Percentiles rank a stretch among this genome's conserved stretches.
These are phyloP conservation scores for Aureobasidium sp. DNA, from an alignment of 2,329 filamentous ascomycete genomes.

Conservation along the genomic window DNA sequence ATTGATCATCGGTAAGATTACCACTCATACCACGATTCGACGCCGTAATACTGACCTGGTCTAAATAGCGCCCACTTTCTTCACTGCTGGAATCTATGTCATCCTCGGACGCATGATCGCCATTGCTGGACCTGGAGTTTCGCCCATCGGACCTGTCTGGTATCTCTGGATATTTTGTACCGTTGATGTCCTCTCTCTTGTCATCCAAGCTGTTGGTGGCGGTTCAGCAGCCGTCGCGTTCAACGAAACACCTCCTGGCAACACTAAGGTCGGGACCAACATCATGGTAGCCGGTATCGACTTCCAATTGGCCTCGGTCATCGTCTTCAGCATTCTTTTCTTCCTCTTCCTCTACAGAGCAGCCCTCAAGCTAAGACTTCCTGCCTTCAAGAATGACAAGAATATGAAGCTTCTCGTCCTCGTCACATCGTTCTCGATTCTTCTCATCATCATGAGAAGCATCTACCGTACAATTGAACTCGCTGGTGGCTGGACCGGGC, in stretches of 20 bases:
- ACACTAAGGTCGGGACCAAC: slow-evolving; percentile 42
- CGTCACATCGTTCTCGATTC: not conserved
- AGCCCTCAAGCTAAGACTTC: not conserved
- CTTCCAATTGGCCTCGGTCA: slow-evolving; percentile 53
- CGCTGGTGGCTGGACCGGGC: slow-evolving; percentile 54
- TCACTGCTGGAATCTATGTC: slow-evolving; percentile 58
- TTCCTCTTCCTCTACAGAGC: slow-evolving; percentile 10
- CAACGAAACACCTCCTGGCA: slow-evolving; percentile 23
- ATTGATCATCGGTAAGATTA: slow-evolving; percentile 12
- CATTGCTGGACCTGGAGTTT: slow-evolving; percentile 34
- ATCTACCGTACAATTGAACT: slow-evolving; percentile 62
- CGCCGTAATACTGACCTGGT: not conserved
- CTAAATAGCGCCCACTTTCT: slow-evolving; percentile 50
- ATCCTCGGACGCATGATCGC: slow-evolving; percentile 53
- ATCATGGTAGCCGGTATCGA: slow-evolving; percentile 58
- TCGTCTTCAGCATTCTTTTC: slow-evolving; percentile 47
- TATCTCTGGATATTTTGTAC: slow-evolving; percentile 47
- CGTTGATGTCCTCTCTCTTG: slow-evolving; percentile 54
- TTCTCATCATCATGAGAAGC: slow-evolving; percentile 54
- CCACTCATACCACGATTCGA: not conserved
- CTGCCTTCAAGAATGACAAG: slow-evolving; percentile 10
- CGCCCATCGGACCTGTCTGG: slow-evolving; percentile 24
- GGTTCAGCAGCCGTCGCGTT: slow-evolving; percentile 27
- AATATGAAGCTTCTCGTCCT: slow-evolving; percentile 24
- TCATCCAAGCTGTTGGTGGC: slow-evolving; percentile 56